Evolutionary conservation across 257 asterid species (phyloP), one percentile per base, ranked within the genome.

Genomic region (Prunella vulgaris): DNA sequence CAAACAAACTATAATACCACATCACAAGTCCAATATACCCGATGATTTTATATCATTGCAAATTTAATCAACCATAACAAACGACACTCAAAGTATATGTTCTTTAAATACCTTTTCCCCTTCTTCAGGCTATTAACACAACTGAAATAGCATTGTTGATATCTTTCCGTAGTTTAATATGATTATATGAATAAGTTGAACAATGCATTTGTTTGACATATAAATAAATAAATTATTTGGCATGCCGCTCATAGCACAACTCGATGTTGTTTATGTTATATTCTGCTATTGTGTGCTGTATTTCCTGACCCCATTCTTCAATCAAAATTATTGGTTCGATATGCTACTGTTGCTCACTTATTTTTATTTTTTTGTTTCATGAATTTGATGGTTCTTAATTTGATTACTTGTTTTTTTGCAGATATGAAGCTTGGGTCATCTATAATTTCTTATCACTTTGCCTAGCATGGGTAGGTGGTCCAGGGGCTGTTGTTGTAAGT

Each of bases 391-490:
- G 27, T 69, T 32, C 69, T 35, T 49, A 53, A 42, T 35, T 15
- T 64, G 59, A 60, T 64, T 54, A 28, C 66, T 58, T 78, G 57
- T 64, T 62, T 42, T 62, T 42, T 59, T 84, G 80, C 88, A 94
- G 99, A 77, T 94, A 94, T 79, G 99, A 94, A 90, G 99, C 99
- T 60, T 94, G 99, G 99, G 97, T 94, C 82, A 94, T 94, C 67
- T 94, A 94, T 83, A 94, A 94, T 80, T 94, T 94, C 85, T 84
- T 94, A 54, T 94, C 99, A 14, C 81, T 94, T 74, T 94, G 99
- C 97, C 77, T 94, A 79, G 99, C 96, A 71, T 94, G 99, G 99
- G 97, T 94, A 60, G 99, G 99, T 74, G 99, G 99, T 78, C 98
- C 99, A 54, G 99, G 99, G 68, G 96, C 99, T 76, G 97, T 94